Evolutionary conservation across 495 filamentous ascomycete species (phyloP).

Genomic region (Tuber magnatum): DNA sequence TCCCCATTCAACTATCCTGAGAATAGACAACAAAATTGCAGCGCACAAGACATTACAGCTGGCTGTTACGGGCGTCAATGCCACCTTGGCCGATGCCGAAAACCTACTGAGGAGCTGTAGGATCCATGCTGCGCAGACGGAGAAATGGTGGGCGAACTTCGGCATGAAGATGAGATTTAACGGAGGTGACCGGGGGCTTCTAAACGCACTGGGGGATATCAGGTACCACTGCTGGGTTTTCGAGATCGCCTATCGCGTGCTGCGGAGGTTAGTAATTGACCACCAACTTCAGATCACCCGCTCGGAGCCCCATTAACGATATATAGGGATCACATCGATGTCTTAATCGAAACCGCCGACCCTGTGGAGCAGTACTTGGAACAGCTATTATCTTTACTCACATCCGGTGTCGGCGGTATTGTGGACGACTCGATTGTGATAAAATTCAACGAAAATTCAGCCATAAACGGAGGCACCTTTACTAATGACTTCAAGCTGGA

Average conservation of each 20-base stretch:
- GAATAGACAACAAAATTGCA: slow-evolving; percentile 25
- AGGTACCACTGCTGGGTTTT: slow-evolving; percentile 26
- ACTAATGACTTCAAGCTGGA: slow-evolving; percentile 16
- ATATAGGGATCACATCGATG: slow-evolving; percentile 17
- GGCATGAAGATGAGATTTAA: slow-evolving; percentile 19
- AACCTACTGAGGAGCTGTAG: slow-evolving; percentile 9
- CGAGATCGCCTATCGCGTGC: slow-evolving; percentile 13
- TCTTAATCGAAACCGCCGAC: slow-evolving; percentile 10
- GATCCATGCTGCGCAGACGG: slow-evolving; percentile 12
- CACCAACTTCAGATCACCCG: neutral
- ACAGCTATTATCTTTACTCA: slow-evolving; percentile 16
- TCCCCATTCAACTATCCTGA: slow-evolving; percentile 19
- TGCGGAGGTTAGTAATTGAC: slow-evolving; percentile 13
- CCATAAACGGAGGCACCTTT: slow-evolving; percentile 9
- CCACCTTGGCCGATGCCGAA: slow-evolving; percentile 17
- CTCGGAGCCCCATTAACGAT: slow-evolving; percentile 6
- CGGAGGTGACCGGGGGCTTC: slow-evolving; percentile 20
- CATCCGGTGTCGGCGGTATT: slow-evolving; percentile 7
- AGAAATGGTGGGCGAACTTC: slow-evolving; percentile 27
- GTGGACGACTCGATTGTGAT: slow-evolving; percentile 11
- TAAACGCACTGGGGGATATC: slow-evolving; percentile 10
- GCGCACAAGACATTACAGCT: slow-evolving; percentile 22
- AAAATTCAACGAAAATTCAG: slow-evolving; percentile 21
- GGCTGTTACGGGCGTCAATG: slow-evolving; percentile 15
- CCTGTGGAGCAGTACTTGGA: slow-evolving; percentile 11